A percentile compares a stretch with the other conserved stretches of the same genome.
These are phyloP conservation scores for Agapanthus africanus DNA, from an alignment of 106 monocot genomes.

Conservation along the genomic window DNA sequence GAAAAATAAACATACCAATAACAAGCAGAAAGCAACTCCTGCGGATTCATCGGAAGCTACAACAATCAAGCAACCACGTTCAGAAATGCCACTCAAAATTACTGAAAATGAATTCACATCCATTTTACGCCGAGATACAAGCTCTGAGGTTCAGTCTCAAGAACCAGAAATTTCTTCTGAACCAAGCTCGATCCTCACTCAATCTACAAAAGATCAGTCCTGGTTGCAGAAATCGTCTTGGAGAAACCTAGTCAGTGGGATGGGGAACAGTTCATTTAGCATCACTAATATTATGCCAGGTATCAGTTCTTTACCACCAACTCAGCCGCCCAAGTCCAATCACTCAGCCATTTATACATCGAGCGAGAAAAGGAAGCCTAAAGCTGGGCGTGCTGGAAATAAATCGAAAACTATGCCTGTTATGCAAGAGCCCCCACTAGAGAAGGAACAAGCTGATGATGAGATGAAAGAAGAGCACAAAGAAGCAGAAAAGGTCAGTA, in stretches of 20 bases:
- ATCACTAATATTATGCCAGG: slow-evolving; percentile 40
- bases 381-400: too few relatives aligned
- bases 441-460: too few relatives aligned
- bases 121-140: neutral
- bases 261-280: slow-evolving; percentile 37
- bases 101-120: slow-evolving; percentile 17
- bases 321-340: too few relatives aligned
- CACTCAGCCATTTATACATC: too few relatives aligned
- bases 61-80: slow-evolving; percentile 9
- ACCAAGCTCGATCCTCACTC: neutral
- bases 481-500: too few relatives aligned
- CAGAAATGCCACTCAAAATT: slow-evolving; percentile 1
- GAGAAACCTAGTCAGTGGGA: slow-evolving; percentile 71
- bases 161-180: slow-evolving; percentile 2
- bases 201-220: slow-evolving; percentile 19
- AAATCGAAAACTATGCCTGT: too few relatives aligned
- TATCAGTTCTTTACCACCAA: neutral
- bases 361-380: too few relatives aligned
- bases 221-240: slow-evolving; percentile 91
- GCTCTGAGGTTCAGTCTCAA: slow-evolving; percentile 4
- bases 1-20: slow-evolving; percentile 15
- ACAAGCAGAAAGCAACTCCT: slow-evolving; percentile 23
- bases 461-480: too few relatives aligned
- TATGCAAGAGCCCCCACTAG: too few relatives aligned
- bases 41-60: slow-evolving; percentile 15